These are phyloP conservation scores for Corymbia citriodora DNA, from an alignment of 441 rosid species.

Conservation along the genomic window DNA sequence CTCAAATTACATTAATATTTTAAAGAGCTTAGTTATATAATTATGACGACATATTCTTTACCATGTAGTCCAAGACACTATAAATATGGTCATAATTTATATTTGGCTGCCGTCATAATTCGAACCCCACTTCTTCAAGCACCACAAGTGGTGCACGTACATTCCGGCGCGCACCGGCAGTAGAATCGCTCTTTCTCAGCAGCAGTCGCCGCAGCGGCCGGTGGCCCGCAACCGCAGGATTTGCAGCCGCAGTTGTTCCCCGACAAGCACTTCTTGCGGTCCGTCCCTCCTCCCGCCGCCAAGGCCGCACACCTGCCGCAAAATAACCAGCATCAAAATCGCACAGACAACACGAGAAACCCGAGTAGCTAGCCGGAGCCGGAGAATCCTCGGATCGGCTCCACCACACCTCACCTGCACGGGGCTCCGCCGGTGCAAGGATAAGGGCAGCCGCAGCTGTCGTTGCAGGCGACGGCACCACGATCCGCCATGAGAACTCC, in stretches of 20 bases:
- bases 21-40: background rate
- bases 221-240: rapidly evolving
- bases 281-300: background rate
- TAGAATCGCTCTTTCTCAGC: background rate
- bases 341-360: rapidly evolving
- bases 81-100: background rate
- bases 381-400: background rate
- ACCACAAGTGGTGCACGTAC: background rate
- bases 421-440: background rate
- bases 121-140: background rate
- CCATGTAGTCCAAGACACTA: background rate
- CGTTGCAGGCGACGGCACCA: rapidly evolving
- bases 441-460: background rate
- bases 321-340: background rate
- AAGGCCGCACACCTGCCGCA: background rate
- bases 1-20: background rate
- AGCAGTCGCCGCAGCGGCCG: rapidly evolving
- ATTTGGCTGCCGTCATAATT: background rate
- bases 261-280: background rate
- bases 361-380: background rate
- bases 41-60: background rate
- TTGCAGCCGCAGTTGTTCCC: background rate
- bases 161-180: background rate
- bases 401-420: background rate
- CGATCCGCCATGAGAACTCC: background rate